Evolutionary conservation across 2,329 filamentous ascomycete species (phyloP).

Genomic region (Zasmidium cellare): DNA sequence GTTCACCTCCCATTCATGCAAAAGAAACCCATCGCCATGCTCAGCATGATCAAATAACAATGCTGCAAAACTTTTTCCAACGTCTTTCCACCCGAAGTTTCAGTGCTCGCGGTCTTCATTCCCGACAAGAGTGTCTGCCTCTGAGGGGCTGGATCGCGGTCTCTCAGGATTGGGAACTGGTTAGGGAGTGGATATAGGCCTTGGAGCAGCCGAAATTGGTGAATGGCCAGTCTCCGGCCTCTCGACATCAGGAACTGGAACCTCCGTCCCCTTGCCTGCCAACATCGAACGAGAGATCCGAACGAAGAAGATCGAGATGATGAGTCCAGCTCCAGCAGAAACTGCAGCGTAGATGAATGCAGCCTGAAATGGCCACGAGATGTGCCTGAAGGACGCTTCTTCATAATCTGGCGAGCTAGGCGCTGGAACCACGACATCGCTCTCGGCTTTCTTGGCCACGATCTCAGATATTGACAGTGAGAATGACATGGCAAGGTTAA

Average conservation of each 20-base stretch:
- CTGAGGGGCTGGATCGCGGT: neutral
- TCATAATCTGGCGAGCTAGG: neutral
- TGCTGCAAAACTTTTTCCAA: neutral
- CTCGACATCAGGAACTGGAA: conserved; percentile 14
- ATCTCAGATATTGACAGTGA: conserved; percentile 37
- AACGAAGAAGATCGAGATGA: conserved; percentile 31
- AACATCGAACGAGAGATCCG: conserved; percentile 28
- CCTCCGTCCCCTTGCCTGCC: conserved; percentile 19
- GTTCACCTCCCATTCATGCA: neutral
- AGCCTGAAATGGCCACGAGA: conserved; percentile 25
- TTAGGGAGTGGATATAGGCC: no score
- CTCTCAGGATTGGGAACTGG: conserved; percentile 15
- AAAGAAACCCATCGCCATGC: neutral
- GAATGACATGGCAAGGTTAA: conserved; percentile 40
- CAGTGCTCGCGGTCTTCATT: no score
- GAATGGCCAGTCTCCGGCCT: no score
- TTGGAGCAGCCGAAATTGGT: no score
- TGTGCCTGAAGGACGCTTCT: neutral
- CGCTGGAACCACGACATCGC: conserved; percentile 7
- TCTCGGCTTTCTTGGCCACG: conserved; percentile 24
- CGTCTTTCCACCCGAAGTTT: neutral
- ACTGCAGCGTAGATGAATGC: conserved; percentile 35
- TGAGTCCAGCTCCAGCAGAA: conserved; percentile 30
- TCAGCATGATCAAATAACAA: neutral
- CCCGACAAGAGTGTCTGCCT: conserved; percentile 13